phyloP scores from a whole-genome alignment of 1,284 basidiomycete species.

The Apiotrichum gamsii region DNA sequence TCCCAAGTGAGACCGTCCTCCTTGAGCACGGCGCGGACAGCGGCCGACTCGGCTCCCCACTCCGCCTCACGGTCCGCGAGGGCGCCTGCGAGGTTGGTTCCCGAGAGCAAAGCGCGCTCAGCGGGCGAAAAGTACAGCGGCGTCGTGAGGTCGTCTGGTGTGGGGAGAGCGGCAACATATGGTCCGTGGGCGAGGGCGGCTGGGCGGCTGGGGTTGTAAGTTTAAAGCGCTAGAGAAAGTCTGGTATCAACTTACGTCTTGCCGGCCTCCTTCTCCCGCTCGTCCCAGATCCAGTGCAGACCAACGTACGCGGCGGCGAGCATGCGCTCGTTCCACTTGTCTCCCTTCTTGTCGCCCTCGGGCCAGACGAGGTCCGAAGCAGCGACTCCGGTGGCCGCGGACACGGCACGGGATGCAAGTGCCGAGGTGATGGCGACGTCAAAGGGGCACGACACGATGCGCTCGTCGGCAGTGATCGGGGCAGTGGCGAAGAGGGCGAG shows the following conservation, averaged over 20 bases:
- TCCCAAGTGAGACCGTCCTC: conserved; percentile 62
- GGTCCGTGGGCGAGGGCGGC: conserved; percentile 49
- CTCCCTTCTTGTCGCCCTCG: conserved; percentile 28
- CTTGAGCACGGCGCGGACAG: conserved; percentile 49
- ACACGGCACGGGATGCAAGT: conserved; percentile 50
- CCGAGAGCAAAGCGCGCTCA: conserved; percentile 62
- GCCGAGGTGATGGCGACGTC: conserved; percentile 62
- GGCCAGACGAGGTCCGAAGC: conserved; percentile 23
- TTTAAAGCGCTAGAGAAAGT: not conserved
- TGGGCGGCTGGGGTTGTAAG: conserved; percentile 15
- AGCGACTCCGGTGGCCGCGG: conserved; percentile 32
- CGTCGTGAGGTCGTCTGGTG: conserved; percentile 57
- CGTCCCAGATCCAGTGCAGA: conserved; percentile 59
- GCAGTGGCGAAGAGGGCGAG: conserved; percentile 55
- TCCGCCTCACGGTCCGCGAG: conserved; percentile 57
- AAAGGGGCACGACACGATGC: conserved; percentile 68
- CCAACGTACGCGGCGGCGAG: conserved; percentile 64
- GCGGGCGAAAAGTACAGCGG: conserved; percentile 62
- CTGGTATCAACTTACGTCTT: conserved; percentile 5
- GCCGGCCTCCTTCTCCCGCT: conserved; percentile 3
- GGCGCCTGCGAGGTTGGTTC: conserved; percentile 71
- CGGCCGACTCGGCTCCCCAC: conserved; percentile 59
- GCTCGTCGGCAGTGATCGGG: conserved; percentile 53
- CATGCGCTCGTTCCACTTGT: conserved; percentile 61
- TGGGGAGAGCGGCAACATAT: conserved; percentile 65